phyloP scores from a whole-genome alignment of 768 basidiomycete species.

The Lentinula lateritia region DNA sequence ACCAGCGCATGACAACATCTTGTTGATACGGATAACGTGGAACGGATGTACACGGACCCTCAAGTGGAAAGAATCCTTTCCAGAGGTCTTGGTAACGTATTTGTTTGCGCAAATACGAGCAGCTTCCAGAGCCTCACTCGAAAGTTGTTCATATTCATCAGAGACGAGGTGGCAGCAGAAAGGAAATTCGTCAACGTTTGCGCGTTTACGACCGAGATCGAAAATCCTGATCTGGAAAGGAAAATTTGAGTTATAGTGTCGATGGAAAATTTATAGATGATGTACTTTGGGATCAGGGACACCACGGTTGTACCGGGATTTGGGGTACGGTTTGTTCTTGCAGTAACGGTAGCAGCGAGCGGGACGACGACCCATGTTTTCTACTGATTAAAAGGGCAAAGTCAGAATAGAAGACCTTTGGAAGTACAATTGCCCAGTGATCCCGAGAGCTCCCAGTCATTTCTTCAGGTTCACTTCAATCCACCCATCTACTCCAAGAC shows the following conservation, averaged over 20 bases:
- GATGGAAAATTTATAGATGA: neutral
- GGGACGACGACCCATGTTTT: constrained; percentile 92
- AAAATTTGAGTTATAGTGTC: neutral
- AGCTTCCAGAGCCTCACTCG: constrained; percentile 93
- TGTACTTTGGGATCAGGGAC: constrained; percentile 90
- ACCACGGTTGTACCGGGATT: constrained; percentile 96
- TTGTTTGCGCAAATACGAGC: constrained; percentile 99
- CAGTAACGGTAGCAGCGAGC: constrained; percentile 99
- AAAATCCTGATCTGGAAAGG: constrained; percentile 83
- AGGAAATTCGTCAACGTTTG: constrained; percentile 96
- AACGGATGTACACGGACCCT: constrained; percentile 96
- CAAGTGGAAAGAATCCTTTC: constrained; percentile 99
- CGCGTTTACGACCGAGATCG: constrained; percentile 94
- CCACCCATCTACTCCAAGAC: neutral
- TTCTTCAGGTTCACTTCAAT: neutral
- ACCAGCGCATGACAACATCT: constrained; percentile 99
- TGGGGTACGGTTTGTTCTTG: constrained; percentile 99
- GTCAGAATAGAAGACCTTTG: neutral
- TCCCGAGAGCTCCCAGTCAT: neutral
- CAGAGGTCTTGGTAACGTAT: constrained; percentile 95
- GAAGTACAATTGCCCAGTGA: neutral
- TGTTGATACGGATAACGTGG: constrained; percentile 99
- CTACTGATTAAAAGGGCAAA: neutral
- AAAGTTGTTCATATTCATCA: constrained; percentile 96
- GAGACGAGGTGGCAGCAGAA: constrained; percentile 96